Percentiles rank a stretch among this genome's conserved stretches.
phyloP scores from a whole-genome alignment of 2,329 filamentous ascomycete genomes.

The Nannizziopsis arthrosporioides region DNA sequence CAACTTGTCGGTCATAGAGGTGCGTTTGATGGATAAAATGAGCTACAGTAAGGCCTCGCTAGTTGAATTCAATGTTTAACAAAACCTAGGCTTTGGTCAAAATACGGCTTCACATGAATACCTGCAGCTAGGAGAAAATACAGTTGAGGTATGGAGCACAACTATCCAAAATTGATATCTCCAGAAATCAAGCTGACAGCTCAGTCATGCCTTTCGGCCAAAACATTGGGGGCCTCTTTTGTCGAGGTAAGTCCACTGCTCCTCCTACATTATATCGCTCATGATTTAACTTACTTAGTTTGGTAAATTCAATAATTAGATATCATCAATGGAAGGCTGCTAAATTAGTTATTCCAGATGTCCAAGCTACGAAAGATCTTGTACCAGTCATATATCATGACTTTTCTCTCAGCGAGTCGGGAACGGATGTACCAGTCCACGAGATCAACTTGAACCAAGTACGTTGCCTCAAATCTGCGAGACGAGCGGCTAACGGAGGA shows the following conservation, averaged over 20 bases:
- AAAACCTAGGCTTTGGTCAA: conserved; percentile 18
- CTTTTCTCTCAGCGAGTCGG: conserved; percentile 34
- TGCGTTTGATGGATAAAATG: conserved; percentile 10
- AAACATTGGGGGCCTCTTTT: conserved; percentile 25
- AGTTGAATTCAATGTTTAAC: not conserved
- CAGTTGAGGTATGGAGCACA: conserved; percentile 20
- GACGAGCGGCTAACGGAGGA: conserved; percentile 2
- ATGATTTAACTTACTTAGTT: conserved; percentile 13
- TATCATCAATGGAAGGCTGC: not conserved
- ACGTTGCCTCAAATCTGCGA: not conserved
- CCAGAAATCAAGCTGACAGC: not conserved
- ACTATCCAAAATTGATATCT: not conserved
- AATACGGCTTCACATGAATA: conserved; percentile 21
- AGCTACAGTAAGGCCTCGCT: too few relatives aligned
- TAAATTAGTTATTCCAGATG: conserved; percentile 20
- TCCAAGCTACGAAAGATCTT: conserved; percentile 34
- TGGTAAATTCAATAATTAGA: conserved; percentile 12
- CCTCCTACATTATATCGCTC: not conserved
- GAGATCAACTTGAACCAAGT: conserved; percentile 31
- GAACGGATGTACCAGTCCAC: conserved; percentile 33
- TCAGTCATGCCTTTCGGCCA: conserved; percentile 27
- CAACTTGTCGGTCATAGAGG: conserved; percentile 28
- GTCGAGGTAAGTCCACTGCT: conserved; percentile 22
- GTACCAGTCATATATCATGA: conserved; percentile 35
- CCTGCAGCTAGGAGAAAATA: conserved; percentile 33